Percentiles rank a stretch among this genome's conserved stretches.
These are phyloP conservation scores for Claviceps digitariae DNA, from an alignment of 2,329 filamentous ascomycete species.

Conservation along the genomic window DNA sequence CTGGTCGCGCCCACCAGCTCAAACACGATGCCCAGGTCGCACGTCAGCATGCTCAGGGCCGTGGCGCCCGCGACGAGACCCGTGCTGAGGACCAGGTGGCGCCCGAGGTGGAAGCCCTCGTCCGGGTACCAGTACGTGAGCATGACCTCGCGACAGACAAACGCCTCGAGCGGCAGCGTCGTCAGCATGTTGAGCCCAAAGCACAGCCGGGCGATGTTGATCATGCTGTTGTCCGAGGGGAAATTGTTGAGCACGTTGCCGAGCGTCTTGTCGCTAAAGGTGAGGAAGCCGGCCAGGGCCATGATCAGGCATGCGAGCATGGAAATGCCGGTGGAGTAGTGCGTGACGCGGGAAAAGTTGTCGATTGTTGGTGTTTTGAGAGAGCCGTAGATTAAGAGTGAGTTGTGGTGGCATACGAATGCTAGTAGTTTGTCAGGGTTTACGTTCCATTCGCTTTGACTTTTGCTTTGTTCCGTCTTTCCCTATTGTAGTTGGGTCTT, in stretches of 20 bases:
- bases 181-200: constrained; percentile 99
- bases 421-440: constrained; percentile 21
- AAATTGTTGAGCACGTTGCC: constrained; percentile 99
- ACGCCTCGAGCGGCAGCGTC: constrained; percentile 88
- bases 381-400: constrained; percentile 91
- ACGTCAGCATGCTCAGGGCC: constrained; percentile 68
- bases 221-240: constrained; percentile 75
- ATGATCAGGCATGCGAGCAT: constrained; percentile 84
- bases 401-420: constrained; percentile 80
- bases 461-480: not conserved
- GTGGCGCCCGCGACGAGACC: constrained; percentile 68
- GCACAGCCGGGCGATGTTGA: constrained; percentile 87
- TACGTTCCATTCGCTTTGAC: too few species aligned
- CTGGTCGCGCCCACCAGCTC: constrained; percentile 93
- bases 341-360: constrained; percentile 84
- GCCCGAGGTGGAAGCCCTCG: constrained; percentile 65
- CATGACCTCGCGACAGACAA: constrained; percentile 96
- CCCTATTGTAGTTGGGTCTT: not conserved
- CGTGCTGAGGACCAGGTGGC: constrained; percentile 79
- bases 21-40: constrained; percentile 87
- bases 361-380: constrained; percentile 89
- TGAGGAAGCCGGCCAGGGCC: constrained; percentile 80
- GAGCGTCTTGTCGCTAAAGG: constrained; percentile 80
- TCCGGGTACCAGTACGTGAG: constrained; percentile 62
- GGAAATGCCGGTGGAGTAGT: constrained; percentile 82